Conservation (phyloP, 2,329 filamentous ascomycete genomes). For the Graphiopsis chlorocephala region DNA sequence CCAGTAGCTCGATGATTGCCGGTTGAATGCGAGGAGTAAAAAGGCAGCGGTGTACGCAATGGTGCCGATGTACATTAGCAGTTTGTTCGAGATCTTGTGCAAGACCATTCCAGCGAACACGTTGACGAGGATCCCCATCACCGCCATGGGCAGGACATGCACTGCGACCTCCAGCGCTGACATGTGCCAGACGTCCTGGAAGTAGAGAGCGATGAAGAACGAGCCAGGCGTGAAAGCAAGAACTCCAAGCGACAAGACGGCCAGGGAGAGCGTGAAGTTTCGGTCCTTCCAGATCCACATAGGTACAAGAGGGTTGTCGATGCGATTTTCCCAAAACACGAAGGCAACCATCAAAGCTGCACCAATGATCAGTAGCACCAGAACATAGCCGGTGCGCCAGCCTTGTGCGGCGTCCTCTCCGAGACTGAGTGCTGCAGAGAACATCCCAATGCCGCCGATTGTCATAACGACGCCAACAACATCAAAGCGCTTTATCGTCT, state of each 20-base stretch:
- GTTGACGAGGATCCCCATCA: conserved; percentile 63
- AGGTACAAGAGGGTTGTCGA: conserved; percentile 46
- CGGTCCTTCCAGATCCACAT: conserved; percentile 60
- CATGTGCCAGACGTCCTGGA: conserved; percentile 56
- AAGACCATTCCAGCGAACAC: conserved; percentile 60
- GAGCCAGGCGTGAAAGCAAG: conserved; percentile 52
- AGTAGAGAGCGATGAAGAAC: conserved; percentile 58
- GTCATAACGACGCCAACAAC: conserved; percentile 59
- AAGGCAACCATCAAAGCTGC: conserved; percentile 56
- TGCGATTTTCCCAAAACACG: conserved; percentile 60
- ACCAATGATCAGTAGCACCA: conserved; percentile 61
- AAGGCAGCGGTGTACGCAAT: conserved; percentile 45
- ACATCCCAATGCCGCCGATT: conserved; percentile 63
- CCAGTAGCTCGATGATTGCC: conserved; percentile 60
- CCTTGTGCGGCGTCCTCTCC: conserved; percentile 57
- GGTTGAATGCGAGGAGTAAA: conserved; percentile 58
- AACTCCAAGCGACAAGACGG: conserved; percentile 58
- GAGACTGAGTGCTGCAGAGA: conserved; percentile 59
- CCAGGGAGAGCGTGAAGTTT: conserved; percentile 63
- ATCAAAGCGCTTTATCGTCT: conserved; percentile 59
- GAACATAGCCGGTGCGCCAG: conserved; percentile 62
- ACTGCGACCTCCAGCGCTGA: conserved; percentile 60
- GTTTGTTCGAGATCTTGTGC: conserved; percentile 62
- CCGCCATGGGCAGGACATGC: conserved; percentile 63
- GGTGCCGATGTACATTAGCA: conserved; percentile 57